Percentiles rank a stretch among this genome's conserved stretches.
These are phyloP conservation scores for Saturnispora galanensis DNA, from an alignment of 805 yeast genomes.

Conservation along the genomic window DNA sequence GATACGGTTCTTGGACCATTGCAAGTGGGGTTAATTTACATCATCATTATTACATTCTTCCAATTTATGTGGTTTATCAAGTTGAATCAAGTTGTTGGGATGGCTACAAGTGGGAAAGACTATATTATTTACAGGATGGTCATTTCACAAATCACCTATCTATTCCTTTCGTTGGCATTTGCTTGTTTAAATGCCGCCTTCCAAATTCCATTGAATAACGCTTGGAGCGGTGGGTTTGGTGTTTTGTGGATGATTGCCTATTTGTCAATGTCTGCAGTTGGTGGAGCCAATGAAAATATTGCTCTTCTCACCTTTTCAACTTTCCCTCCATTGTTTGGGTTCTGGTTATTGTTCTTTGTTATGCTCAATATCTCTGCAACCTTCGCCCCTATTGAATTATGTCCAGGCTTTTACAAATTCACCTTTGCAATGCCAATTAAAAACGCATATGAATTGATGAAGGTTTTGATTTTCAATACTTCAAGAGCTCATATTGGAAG, in stretches of 20 bases:
- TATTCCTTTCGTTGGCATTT: constrained; percentile 49
- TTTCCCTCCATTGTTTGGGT: constrained; percentile 57
- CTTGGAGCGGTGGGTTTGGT: constrained; percentile 60
- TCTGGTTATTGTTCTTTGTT: constrained; percentile 67
- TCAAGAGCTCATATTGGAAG: constrained; percentile 37
- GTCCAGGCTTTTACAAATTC: constrained; percentile 47
- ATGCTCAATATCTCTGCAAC: constrained; percentile 60
- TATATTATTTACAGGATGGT: constrained; percentile 44
- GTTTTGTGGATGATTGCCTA: constrained; percentile 64
- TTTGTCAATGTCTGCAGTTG: constrained; percentile 66
- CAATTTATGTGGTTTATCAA: constrained; percentile 51
- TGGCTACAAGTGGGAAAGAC: constrained; percentile 32
- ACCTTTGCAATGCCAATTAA: constrained; percentile 66
- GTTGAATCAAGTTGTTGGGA: constrained; percentile 41
- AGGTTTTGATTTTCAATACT: constrained; percentile 48
- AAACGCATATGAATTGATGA: constrained; percentile 51
- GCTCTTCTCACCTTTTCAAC: constrained; percentile 41
- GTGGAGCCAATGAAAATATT: constrained; percentile 62
- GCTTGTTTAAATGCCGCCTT: constrained; percentile 56
- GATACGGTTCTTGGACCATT: constrained; percentile 52
- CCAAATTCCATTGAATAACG: constrained; percentile 46
- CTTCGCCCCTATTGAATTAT: constrained; percentile 52
- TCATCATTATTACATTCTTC: constrained; percentile 65
- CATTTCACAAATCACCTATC: constrained; percentile 41
- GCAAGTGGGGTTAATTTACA: constrained; percentile 67